Conservation (phyloP, 2,329 filamentous ascomycete genomes). For the Cordyceps cateniannulata region DNA sequence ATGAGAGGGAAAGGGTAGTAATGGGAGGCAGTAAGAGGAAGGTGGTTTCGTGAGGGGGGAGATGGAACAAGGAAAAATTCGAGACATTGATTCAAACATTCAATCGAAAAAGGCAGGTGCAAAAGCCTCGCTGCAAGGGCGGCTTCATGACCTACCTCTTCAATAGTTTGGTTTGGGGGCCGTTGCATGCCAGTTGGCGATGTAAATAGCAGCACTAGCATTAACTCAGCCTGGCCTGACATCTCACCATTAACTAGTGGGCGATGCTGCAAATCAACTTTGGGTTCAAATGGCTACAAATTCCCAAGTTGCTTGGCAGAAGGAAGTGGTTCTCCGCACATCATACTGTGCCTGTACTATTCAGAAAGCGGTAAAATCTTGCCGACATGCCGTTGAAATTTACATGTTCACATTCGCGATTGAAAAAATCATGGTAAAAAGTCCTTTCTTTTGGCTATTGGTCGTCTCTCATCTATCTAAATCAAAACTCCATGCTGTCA, state of each 20-base stretch:
- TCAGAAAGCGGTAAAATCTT: not conserved
- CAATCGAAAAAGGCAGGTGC: not conserved
- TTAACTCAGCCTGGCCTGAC: too few relatives aligned
- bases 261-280: too few relatives aligned
- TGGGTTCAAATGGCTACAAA: too few relatives aligned
- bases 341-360: too few relatives aligned
- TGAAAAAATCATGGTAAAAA: not conserved
- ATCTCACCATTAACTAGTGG: too few relatives aligned
- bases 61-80: not conserved
- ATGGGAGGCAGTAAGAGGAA: too few relatives aligned
- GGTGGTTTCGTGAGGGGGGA: not conserved
- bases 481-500: conserved; percentile 2
- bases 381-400: not conserved
- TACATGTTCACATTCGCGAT: not conserved
- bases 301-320: too few relatives aligned
- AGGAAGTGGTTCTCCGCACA: too few relatives aligned
- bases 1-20: too few relatives aligned
- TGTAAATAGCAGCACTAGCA: too few relatives aligned
- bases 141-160: too few relatives aligned
- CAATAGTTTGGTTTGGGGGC: not conserved
- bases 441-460: not conserved
- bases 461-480: not conserved
- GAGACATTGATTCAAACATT: not conserved
- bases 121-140: not conserved
- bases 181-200: not conserved